phyloP scores from a whole-genome alignment of 805 yeast genomes.

The Metschnikowia corniflorae region DNA sequence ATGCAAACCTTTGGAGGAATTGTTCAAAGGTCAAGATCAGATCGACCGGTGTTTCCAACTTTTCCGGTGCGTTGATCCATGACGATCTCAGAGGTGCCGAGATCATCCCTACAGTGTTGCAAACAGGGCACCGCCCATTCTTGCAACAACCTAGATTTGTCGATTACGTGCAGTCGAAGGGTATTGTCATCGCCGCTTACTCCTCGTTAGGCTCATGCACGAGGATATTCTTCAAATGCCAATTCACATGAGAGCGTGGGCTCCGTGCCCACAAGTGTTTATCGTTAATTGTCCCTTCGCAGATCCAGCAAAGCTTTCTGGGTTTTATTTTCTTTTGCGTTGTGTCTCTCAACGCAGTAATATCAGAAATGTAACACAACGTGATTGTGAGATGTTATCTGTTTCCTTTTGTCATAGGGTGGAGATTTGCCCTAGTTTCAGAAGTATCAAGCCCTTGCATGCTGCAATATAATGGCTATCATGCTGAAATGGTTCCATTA shows the following conservation, averaged over 20 bases:
- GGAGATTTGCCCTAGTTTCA: too few species aligned
- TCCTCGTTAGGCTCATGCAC: conserved; percentile 22
- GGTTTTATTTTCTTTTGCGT: too few species aligned
- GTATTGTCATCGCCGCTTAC: conserved; percentile 20
- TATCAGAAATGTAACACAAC: too few species aligned
- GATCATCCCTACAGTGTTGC: conserved; percentile 75
- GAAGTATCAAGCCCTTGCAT: too few species aligned
- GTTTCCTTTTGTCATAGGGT: too few species aligned
- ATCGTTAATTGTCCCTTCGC: too few species aligned
- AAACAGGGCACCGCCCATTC: conserved; percentile 91
- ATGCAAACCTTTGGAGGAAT: conserved; percentile 70
- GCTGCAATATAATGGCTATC: too few species aligned
- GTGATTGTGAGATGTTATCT: too few species aligned
- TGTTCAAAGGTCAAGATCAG: conserved; percentile 62
- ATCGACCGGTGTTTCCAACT: conserved; percentile 82
- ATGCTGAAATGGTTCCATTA: too few species aligned
- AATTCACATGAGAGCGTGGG: conserved; percentile 15
- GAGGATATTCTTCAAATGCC: conserved; percentile 14
- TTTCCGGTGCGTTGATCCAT: conserved; percentile 61
- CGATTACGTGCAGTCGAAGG: conserved; percentile 19
- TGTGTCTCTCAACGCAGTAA: too few species aligned
- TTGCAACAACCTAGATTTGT: conserved; percentile 60
- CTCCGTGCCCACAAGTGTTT: too few species aligned
- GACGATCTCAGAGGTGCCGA: conserved; percentile 68
- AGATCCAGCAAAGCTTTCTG: too few species aligned